Evolutionary conservation across 441 rosid genomes (phyloP).

Genomic region (Populus hybrid): DNA sequence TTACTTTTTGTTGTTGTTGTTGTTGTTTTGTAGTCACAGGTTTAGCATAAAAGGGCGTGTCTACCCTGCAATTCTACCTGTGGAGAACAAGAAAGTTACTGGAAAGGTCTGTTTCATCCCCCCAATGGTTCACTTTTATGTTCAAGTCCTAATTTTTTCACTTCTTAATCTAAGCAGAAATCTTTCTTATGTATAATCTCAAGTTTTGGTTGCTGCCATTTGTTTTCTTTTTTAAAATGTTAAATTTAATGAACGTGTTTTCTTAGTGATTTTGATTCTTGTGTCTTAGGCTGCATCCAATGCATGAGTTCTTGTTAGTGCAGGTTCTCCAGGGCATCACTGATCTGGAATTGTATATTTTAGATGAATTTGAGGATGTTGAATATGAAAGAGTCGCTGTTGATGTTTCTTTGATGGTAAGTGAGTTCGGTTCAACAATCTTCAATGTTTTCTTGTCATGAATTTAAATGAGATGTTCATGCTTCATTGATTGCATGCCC

Average conservation of each 20-base stretch:
- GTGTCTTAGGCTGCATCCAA: neutral
- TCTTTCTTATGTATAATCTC: neutral
- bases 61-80: slow-evolving; percentile 87
- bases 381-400: slow-evolving; percentile 69
- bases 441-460: neutral
- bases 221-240: neutral
- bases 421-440: neutral
- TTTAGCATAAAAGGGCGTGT: slow-evolving; percentile 76
- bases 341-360: slow-evolving; percentile 51
- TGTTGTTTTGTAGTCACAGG: slow-evolving; percentile 59
- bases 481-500: neutral
- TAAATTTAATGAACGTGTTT: slow-evolving; percentile 32
- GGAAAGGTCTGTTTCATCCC: slow-evolving; percentile 47
- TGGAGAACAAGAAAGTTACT: slow-evolving; percentile 37
- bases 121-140: neutral
- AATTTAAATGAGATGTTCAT: neutral
- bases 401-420: slow-evolving; percentile 54
- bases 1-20: neutral
- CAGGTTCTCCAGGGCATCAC: slow-evolving; percentile 76
- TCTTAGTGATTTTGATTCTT: neutral
- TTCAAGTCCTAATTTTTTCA: neutral
- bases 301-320: neutral
- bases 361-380: slow-evolving; percentile 84
- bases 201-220: neutral
- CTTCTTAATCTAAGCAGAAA: neutral